phyloP scores from a whole-genome alignment of 2,329 filamentous ascomycete genomes.

The Pestalotiopsis sp. region DNA sequence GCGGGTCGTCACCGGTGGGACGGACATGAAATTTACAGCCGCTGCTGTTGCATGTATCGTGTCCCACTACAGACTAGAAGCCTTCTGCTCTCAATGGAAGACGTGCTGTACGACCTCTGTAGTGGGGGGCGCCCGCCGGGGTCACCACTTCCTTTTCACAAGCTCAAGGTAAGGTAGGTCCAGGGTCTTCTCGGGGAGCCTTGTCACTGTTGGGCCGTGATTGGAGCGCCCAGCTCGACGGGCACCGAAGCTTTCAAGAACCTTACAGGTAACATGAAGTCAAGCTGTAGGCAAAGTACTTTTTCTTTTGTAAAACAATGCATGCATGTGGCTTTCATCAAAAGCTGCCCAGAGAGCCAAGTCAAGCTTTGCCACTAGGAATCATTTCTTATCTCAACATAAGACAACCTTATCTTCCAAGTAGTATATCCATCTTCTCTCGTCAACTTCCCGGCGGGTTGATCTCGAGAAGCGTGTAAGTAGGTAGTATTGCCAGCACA shows the following conservation, averaged over 20 bases:
- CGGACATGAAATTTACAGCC: not conserved
- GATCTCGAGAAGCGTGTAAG: too few relatives aligned
- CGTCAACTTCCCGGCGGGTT: too few relatives aligned
- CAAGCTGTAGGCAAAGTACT: too few relatives aligned
- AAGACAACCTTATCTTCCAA: too few relatives aligned
- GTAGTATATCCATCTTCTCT: too few relatives aligned
- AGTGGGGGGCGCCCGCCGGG: not conserved
- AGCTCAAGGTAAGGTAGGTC: not conserved
- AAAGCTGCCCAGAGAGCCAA: too few relatives aligned
- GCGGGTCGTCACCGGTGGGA: not conserved
- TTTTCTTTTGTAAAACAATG: not conserved
- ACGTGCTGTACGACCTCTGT: not conserved
- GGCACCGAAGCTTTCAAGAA: not conserved
- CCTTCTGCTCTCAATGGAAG: not conserved
- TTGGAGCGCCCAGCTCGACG: not conserved
- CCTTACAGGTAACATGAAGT: too few relatives aligned
- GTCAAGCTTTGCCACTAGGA: too few relatives aligned
- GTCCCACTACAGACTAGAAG: not conserved
- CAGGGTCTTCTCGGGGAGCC: constrained; percentile 3
- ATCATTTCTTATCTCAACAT: too few relatives aligned
- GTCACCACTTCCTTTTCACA: not conserved
- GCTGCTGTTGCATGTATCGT: not conserved
- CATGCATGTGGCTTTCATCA: not conserved
- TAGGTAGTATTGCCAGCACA: too few relatives aligned
- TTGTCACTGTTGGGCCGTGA: constrained; percentile 1